These are phyloP conservation scores for Kwoniella bestiolae DNA, from an alignment of 768 basidiomycete genomes.

Conservation along the genomic window DNA sequence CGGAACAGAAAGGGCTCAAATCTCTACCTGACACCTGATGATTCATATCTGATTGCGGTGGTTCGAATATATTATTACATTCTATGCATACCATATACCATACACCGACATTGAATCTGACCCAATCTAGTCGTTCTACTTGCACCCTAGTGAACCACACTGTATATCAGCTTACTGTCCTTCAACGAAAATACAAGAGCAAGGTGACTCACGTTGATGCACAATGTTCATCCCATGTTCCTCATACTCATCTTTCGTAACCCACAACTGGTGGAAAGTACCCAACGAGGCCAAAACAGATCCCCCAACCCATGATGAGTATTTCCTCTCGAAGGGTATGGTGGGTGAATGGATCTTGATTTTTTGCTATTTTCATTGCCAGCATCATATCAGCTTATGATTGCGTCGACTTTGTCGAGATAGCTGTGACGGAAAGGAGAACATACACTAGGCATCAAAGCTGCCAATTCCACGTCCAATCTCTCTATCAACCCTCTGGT, in stretches of 20 bases:
- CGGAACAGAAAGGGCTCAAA: not conserved
- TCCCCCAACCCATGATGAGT: slow-evolving; percentile 94
- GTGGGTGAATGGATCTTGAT: slow-evolving; percentile 92
- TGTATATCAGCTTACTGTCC: not conserved
- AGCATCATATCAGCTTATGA: not conserved
- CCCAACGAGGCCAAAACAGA: slow-evolving; percentile 92
- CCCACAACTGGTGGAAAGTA: slow-evolving; percentile 78
- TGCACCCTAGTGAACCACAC: slow-evolving; percentile 1
- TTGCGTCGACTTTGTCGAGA: not conserved
- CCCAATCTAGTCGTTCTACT: slow-evolving; percentile 7
- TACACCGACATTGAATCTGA: not conserved
- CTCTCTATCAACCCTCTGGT: slow-evolving; percentile 86
- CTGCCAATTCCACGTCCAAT: slow-evolving; percentile 72
- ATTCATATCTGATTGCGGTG: not conserved
- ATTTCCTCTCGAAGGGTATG: slow-evolving; percentile 83
- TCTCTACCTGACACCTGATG: not conserved
- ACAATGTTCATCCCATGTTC: slow-evolving; percentile 55
- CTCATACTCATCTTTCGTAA: slow-evolving; percentile 55
- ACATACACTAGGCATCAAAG: slow-evolving; percentile 78
- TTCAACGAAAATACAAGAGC: not conserved
- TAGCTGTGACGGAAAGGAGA: not conserved
- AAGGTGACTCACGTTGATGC: slow-evolving; percentile 50
- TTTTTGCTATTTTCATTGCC: slow-evolving; percentile 60
- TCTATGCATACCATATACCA: slow-evolving; percentile 7
- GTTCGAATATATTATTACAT: not conserved